A percentile compares a stretch with the other conserved stretches of the same genome.
phyloP scores from a whole-genome alignment of 352 stramenopile genomes.

The Peronospora destructor region DNA sequence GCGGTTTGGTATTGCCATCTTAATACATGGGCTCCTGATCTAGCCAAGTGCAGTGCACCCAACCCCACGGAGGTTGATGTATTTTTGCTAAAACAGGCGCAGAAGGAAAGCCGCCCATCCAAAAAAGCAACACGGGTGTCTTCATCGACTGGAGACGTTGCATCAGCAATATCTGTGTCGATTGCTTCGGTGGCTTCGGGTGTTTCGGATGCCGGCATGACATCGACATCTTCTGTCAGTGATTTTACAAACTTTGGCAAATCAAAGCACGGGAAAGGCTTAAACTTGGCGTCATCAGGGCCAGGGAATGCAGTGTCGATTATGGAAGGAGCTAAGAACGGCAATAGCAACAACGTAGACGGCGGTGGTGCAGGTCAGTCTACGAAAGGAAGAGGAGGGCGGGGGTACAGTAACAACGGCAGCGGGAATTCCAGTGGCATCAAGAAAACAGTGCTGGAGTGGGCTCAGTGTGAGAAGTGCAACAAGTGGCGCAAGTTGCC shows the following conservation, averaged over 20 bases:
- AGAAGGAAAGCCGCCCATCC: constrained; percentile 43
- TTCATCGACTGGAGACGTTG: constrained; percentile 8
- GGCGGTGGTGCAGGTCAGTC: neutral
- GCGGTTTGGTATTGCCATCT: constrained; percentile 84
- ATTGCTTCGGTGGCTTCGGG: neutral
- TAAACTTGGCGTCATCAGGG: constrained; percentile 13
- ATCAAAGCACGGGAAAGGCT: constrained; percentile 27
- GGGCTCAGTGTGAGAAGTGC: constrained; percentile 95
- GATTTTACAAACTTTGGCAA: constrained; percentile 14
- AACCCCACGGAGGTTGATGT: constrained; percentile 72
- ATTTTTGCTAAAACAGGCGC: constrained; percentile 59
- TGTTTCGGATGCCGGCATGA: constrained; percentile 4
- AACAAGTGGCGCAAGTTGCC: constrained; percentile 94
- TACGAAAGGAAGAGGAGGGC: constrained; percentile 24
- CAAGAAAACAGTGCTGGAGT: constrained; percentile 85
- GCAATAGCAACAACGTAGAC: constrained; percentile 3
- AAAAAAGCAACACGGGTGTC: constrained; percentile 43
- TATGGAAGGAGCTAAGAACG: constrained; percentile 10
- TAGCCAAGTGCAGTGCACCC: constrained; percentile 57
- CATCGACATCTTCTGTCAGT: constrained; percentile 15
- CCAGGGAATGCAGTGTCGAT: constrained; percentile 6
- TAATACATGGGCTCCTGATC: constrained; percentile 70
- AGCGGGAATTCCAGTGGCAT: constrained; percentile 20
- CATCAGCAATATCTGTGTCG: constrained; percentile 15
- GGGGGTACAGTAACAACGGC: constrained; percentile 2